A percentile compares a stretch with the other conserved stretches of the same genome.
phyloP scores from a whole-genome alignment of 1,284 basidiomycete genomes.

The Nidula niveotomentosa region DNA sequence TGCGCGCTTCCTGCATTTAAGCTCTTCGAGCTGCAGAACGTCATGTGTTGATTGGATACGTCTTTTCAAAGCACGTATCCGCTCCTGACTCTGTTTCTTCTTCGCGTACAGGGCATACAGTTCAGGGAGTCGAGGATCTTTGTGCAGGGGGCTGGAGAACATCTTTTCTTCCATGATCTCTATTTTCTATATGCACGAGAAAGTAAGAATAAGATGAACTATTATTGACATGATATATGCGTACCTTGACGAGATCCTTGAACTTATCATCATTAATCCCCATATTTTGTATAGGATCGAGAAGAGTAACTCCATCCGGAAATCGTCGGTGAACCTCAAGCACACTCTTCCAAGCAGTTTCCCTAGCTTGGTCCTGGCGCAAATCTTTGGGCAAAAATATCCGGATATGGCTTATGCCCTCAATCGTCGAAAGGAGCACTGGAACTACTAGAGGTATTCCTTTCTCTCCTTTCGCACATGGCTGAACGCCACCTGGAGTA shows the following conservation, averaged over 20 bases:
- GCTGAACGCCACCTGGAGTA: conserved; percentile 71
- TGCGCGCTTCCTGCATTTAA: conserved; percentile 95
- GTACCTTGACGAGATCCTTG: conserved; percentile 80
- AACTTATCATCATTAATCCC: conserved; percentile 95
- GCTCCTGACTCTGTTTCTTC: conserved; percentile 74
- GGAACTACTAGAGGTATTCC: conserved; percentile 89
- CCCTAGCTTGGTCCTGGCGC: conserved; percentile 72
- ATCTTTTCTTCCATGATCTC: conserved; percentile 83
- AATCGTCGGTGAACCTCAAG: conserved; percentile 89
- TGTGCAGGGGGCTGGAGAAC: conserved; percentile 74
- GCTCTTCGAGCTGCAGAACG: conserved; percentile 94
- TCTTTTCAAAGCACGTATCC: conserved; percentile 78
- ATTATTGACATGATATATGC: conserved; percentile 5
- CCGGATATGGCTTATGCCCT: conserved; percentile 86
- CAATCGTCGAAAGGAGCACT: conserved; percentile 85
- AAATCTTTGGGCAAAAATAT: conserved; percentile 92
- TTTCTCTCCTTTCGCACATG: conserved; percentile 69
- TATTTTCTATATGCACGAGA: conserved; percentile 69
- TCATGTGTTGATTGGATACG: conserved; percentile 90
- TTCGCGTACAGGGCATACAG: conserved; percentile 80
- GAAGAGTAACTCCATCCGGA: conserved; percentile 81
- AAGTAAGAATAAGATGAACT: not conserved
- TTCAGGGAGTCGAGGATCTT: conserved; percentile 71
- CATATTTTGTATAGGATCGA: conserved; percentile 97
- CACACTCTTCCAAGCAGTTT: conserved; percentile 89